Percentiles rank a stretch among this genome's conserved stretches.
Evolutionary conservation across 176 grass and related monocot species (phyloP).

Genomic region (Avena eriantha): DNA sequence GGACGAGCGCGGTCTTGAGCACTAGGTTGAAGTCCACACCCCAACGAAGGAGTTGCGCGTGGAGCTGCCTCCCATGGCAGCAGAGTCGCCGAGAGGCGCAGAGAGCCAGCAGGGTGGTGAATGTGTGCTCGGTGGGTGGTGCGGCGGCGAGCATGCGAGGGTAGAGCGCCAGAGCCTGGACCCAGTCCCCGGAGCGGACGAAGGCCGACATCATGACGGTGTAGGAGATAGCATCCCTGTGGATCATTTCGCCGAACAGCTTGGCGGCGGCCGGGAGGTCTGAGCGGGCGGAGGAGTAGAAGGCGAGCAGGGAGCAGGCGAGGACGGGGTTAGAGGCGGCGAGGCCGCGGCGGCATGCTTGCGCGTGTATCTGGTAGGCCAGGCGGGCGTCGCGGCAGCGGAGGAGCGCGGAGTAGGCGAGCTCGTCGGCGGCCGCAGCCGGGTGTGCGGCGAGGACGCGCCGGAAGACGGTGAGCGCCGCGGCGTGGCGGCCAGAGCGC

Average conservation of each 20-base stretch:
- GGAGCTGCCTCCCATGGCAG: conserved; percentile 51
- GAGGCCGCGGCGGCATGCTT: conserved; percentile 58
- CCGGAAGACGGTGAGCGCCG: conserved; percentile 52
- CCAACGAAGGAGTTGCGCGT: conserved; percentile 69
- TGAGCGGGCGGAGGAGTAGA: conserved; percentile 46
- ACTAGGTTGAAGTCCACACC: conserved; percentile 55
- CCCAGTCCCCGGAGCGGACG: conserved; percentile 52
- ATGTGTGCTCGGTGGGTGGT: conserved; percentile 63
- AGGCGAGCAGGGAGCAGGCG: conserved; percentile 57
- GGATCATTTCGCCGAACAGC: conserved; percentile 61
- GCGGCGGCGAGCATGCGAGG: conserved; percentile 55
- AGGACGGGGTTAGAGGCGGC: conserved; percentile 57
- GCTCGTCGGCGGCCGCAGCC: conserved; percentile 49
- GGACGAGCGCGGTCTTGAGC: conserved; percentile 75
- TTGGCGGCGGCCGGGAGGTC: conserved; percentile 37
- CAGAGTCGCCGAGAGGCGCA: conserved; percentile 47
- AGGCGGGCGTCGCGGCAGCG: conserved; percentile 51
- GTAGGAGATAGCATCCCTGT: conserved; percentile 66
- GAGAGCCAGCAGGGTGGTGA: conserved; percentile 56
- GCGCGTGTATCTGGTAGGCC: conserved; percentile 64
- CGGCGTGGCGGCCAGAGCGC: conserved; percentile 41
- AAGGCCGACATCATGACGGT: conserved; percentile 68
- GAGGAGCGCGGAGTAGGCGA: conserved; percentile 68
- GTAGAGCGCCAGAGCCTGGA: conserved; percentile 54
- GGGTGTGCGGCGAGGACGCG: conserved; percentile 51